These are phyloP conservation scores for Taphrina communis DNA, from an alignment of 1,139 yeast genomes.

Conservation along the genomic window DNA sequence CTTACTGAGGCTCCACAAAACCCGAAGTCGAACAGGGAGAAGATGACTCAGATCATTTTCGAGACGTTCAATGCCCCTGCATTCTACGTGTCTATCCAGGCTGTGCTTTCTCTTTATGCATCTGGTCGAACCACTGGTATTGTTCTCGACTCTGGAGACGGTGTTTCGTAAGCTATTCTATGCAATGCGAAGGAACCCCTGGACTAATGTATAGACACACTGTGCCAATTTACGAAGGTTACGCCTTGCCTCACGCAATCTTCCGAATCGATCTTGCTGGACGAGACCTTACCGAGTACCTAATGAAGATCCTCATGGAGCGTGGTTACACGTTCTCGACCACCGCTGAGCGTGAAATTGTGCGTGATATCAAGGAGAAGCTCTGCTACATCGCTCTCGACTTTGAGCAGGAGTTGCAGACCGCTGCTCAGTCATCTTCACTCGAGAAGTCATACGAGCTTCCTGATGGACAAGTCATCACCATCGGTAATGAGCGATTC, in stretches of 20 bases:
- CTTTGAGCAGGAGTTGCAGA: constrained; percentile 98
- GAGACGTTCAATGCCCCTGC: constrained; percentile 99
- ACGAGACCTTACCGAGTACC: constrained; percentile 98
- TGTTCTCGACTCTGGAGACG: constrained; percentile 99
- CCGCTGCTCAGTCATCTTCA: constrained; percentile 97
- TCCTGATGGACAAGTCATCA: constrained; percentile 99
- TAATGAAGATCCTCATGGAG: constrained; percentile 97
- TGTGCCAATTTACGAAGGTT: constrained; percentile 99
- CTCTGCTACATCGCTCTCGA: constrained; percentile 97
- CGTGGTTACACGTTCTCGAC: constrained; percentile 99
- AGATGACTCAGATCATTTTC: constrained; percentile 98
- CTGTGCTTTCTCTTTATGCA: constrained; percentile 95
- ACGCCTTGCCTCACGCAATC: constrained; percentile 98
- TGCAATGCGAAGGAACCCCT: background rate
- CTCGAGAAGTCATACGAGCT: constrained; percentile 98
- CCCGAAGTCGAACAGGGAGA: constrained; percentile 99
- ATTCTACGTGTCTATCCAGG: constrained; percentile 97
- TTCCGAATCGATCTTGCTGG: constrained; percentile 99
- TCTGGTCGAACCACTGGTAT: constrained; percentile 99
- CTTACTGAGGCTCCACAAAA: constrained; percentile 99
- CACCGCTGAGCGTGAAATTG: constrained; percentile 99
- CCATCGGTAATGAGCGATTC: constrained; percentile 99
- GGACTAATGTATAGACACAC: constrained; percentile 72
- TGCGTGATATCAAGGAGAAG: constrained; percentile 99
- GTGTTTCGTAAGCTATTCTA: constrained; percentile 60